These are phyloP conservation scores for Colletotrichum euphorbiae DNA, from an alignment of 2,329 filamentous ascomycete species.

Conservation along the genomic window DNA sequence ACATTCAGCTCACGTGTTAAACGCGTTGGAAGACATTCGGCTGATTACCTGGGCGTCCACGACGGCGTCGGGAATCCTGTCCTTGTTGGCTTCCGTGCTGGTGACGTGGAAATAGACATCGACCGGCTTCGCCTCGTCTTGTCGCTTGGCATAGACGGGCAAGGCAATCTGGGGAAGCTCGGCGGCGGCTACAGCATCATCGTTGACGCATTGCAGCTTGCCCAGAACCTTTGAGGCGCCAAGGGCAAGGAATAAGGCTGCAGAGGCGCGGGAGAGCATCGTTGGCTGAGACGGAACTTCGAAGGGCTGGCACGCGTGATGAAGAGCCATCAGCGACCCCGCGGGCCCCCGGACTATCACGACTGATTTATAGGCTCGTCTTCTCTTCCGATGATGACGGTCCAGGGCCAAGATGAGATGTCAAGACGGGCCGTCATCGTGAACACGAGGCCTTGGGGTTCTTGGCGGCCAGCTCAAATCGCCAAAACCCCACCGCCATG, in stretches of 20 bases:
- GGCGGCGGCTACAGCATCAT: background rate
- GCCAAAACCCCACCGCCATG: slow-evolving; percentile 13
- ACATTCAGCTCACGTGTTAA: background rate
- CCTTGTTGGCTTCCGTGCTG: slow-evolving; percentile 57
- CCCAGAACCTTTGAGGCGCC: slow-evolving; percentile 7
- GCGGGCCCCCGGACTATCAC: background rate
- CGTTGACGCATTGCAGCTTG: slow-evolving; percentile 26
- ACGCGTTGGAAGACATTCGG: no score
- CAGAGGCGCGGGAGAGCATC: slow-evolving; percentile 1
- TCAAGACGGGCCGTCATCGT: slow-evolving; percentile 5
- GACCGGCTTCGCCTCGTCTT: slow-evolving; percentile 40
- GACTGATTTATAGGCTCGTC: background rate
- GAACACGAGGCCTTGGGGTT: slow-evolving; percentile 26
- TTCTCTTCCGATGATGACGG: background rate
- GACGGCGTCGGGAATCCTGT: slow-evolving; percentile 22
- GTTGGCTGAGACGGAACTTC: background rate
- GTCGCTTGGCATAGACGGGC: slow-evolving; percentile 16
- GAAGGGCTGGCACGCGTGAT: background rate
- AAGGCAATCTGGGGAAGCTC: slow-evolving; percentile 6
- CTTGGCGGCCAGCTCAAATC: slow-evolving; percentile 8
- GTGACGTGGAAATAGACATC: slow-evolving; percentile 63
- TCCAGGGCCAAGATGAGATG: background rate
- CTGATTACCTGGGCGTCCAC: slow-evolving; percentile 25
- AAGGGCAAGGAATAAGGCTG: slow-evolving; percentile 4
- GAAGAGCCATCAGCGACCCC: background rate